phyloP scores from a whole-genome alignment of 1,284 basidiomycete genomes.

The Leccinum fallax region DNA sequence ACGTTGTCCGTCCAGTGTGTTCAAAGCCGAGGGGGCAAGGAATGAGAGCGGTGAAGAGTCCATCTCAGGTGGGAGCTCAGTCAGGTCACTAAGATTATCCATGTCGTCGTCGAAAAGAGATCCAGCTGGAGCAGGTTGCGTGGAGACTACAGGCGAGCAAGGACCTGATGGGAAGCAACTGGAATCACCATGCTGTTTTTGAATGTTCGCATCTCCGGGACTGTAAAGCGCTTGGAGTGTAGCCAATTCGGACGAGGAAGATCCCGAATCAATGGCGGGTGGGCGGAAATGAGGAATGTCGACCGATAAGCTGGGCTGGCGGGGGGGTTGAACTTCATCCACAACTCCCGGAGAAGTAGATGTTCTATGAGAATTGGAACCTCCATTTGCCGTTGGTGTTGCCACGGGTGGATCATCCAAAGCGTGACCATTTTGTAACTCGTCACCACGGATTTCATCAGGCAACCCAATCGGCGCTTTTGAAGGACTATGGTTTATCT shows the following conservation, averaged over 20 bases:
- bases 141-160: neutral
- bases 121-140: neutral
- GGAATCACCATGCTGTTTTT: neutral
- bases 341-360: neutral
- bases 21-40: neutral
- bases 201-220: neutral
- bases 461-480: constrained; percentile 18
- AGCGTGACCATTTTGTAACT: constrained; percentile 2
- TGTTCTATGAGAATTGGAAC: neutral
- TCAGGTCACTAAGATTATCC: constrained; percentile 29
- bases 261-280: constrained; percentile 1
- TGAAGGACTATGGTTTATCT: constrained; percentile 25
- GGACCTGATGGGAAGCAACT: neutral
- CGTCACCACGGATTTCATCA: constrained; percentile 12
- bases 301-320: neutral
- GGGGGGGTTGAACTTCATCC: neutral
- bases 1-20: neutral
- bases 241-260: constrained; percentile 1
- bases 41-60: constrained; percentile 15
- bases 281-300: neutral
- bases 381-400: neutral
- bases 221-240: neutral
- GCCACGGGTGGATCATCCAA: neutral
- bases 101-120: constrained; percentile 15
- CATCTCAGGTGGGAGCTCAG: constrained; percentile 30